A percentile compares a stretch with the other conserved stretches of the same genome.
Evolutionary conservation across 352 stramenopile genomes (phyloP).

Genomic region (Phytopythium litorale): DNA sequence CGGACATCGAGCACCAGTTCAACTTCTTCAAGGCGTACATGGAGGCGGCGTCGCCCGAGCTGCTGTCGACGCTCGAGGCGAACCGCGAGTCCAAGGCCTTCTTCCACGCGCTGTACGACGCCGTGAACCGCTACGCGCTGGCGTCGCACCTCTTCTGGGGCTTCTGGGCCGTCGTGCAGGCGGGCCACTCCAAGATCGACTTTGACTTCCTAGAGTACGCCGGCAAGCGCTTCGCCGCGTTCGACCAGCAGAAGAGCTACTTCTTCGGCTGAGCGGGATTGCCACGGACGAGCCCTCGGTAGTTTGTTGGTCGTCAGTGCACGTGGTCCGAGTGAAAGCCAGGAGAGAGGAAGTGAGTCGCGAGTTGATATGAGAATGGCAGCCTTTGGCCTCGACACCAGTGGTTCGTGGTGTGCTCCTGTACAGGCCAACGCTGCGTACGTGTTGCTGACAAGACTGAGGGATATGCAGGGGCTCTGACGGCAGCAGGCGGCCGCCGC

Average conservation of each 20-base stretch:
- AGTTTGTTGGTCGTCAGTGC: slow-evolving; percentile 10
- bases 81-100: slow-evolving; percentile 82
- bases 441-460: slow-evolving; percentile 8
- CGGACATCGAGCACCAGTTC: slow-evolving; percentile 75
- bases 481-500: neutral
- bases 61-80: slow-evolving; percentile 56
- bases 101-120: slow-evolving; percentile 77
- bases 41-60: slow-evolving; percentile 48
- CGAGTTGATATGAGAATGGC: neutral
- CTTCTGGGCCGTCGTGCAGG: slow-evolving; percentile 93
- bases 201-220: slow-evolving; percentile 89
- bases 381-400: neutral
- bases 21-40: slow-evolving; percentile 88
- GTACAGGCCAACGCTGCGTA: neutral
- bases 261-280: slow-evolving; percentile 35
- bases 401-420: too few species aligned
- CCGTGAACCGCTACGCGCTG: slow-evolving; percentile 86
- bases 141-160: slow-evolving; percentile 93
- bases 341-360: neutral
- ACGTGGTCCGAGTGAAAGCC: neutral
- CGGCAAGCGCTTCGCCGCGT: slow-evolving; percentile 75
- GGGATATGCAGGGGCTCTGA: neutral
- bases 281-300: slow-evolving; percentile 2
- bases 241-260: slow-evolving; percentile 67
- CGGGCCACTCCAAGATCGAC: slow-evolving; percentile 86